phyloP scores from a whole-genome alignment of 2,329 filamentous ascomycete genomes.

The Pseudocercospora macadamiae region DNA sequence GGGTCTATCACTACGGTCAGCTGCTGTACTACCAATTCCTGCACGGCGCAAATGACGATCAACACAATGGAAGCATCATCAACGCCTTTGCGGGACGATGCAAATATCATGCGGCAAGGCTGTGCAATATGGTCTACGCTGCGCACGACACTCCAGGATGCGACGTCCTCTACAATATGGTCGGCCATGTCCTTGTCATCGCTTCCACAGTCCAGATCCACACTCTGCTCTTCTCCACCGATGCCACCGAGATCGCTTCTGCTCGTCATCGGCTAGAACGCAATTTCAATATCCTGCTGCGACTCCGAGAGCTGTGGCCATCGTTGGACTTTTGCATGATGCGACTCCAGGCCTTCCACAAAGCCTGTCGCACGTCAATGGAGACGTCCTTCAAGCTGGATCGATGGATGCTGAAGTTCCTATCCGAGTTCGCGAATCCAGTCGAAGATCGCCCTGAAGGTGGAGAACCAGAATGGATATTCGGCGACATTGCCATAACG shows the following conservation, averaged over 20 bases:
- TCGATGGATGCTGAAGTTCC: conserved; percentile 14
- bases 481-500: conserved; percentile 13
- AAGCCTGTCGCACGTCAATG: conserved; percentile 13
- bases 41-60: conserved; percentile 9
- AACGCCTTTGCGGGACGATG: conserved; percentile 10
- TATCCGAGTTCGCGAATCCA: conserved; percentile 13
- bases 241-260: background rate
- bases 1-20: conserved; percentile 13
- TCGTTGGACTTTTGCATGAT: conserved; percentile 15
- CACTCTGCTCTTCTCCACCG: conserved; percentile 9
- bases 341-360: conserved; percentile 9
- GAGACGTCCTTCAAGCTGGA: conserved; percentile 15
- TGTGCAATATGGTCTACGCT: conserved; percentile 16
- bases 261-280: conserved; percentile 12
- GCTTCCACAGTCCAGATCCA: conserved; percentile 13
- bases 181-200: conserved; percentile 14
- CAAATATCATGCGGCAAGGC: conserved; percentile 11
- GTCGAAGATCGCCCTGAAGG: conserved; percentile 10
- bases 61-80: conserved; percentile 7
- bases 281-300: conserved; percentile 14
- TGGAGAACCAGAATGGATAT: conserved; percentile 7
- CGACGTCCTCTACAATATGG: conserved; percentile 14
- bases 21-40: conserved; percentile 14
- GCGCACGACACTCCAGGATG: conserved; percentile 13
- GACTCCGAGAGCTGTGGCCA: conserved; percentile 8